Evolutionary conservation across 352 stramenopile genomes (phyloP), one percentile per base, ranked within the genome.

Genomic region (Pythium aristosporum): DNA sequence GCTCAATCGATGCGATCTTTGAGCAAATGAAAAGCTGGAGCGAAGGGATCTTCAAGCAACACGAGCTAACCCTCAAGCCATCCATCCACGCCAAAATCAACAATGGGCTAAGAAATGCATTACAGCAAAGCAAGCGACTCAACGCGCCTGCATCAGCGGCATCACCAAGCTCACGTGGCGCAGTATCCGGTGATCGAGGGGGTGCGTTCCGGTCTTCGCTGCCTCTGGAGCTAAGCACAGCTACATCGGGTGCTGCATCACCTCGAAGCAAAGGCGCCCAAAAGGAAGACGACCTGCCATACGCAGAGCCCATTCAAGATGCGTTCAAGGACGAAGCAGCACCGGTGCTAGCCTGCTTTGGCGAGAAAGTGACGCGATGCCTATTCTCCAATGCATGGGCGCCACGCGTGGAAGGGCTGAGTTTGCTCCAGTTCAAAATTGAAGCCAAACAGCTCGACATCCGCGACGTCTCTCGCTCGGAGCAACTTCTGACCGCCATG

Each of bases 51-150:
- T 87, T 94, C 47, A 88, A 88, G 36, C 75, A 91, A 61, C 75
- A 92, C 25, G 88, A 87, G 30, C 64, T 87, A 23, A 58, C 65
- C 9, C 52, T 91, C 2, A 94, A 94, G 53, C 82, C 85, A 0
- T 89, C 83, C 0, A 86, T 92, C 20, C 83, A 91, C 42, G 83
- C 80, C 0, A 92, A 89, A 67, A 91, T 94, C 73, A 92, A 92
- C 68, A 92, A 79, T 20, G 83, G 85, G 20, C 68, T 92, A 10
- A 88, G 85, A 48, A 82, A 76, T 47, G 81, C 80, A 0, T 59
- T 94, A 0, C 75, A 85, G 11, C 76, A 82, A 32, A 91, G 83
- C 55, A 92, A 92, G 42, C 73, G 83, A 1, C 63, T 94, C 10
- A 75, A 71, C 12, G 2, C 56, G 2, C 42, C 63, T 0, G 41